These are phyloP conservation scores for Gossypium gossypioides DNA, from an alignment of 441 rosid genomes.

Conservation along the genomic window DNA sequence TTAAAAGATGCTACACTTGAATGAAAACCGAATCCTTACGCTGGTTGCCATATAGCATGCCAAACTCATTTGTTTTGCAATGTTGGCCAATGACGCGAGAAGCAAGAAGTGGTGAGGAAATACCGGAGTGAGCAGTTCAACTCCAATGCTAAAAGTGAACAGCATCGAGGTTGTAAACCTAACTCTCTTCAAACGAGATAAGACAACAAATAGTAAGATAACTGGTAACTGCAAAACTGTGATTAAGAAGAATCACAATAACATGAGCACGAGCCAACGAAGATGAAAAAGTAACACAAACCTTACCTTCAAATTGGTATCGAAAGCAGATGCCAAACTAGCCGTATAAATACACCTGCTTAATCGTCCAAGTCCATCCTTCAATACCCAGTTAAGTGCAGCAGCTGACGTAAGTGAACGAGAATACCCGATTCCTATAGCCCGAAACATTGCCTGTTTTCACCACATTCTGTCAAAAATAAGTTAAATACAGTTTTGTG, in stretches of 20 bases:
- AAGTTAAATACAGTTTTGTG: background rate
- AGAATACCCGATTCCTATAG: constrained; percentile 78
- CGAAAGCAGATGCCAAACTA: constrained; percentile 78
- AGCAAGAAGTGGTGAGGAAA: constrained; percentile 76
- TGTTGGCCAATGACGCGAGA: constrained; percentile 73
- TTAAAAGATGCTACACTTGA: background rate
- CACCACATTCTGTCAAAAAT: constrained; percentile 11
- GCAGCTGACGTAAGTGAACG: constrained; percentile 83
- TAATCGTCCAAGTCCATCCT: constrained; percentile 84
- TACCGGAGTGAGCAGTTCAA: constrained; percentile 75
- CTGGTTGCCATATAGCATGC: constrained; percentile 76
- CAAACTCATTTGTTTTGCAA: constrained; percentile 80
- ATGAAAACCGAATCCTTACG: constrained; percentile 42
- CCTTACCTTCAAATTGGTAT: constrained; percentile 78
- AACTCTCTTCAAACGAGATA: constrained; percentile 50
- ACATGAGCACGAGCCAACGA: background rate
- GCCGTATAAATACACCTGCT: constrained; percentile 91
- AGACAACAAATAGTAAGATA: background rate
- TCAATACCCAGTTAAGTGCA: constrained; percentile 84
- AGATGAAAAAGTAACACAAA: background rate
- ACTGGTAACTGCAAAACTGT: constrained; percentile 6
- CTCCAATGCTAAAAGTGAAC: constrained; percentile 82
- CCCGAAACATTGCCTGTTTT: constrained; percentile 81
- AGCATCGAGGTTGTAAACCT: constrained; percentile 77
- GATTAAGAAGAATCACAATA: background rate